These are phyloP conservation scores for Apiotrichum sp. DNA, from an alignment of 1,284 basidiomycete genomes.

Conservation along the genomic window DNA sequence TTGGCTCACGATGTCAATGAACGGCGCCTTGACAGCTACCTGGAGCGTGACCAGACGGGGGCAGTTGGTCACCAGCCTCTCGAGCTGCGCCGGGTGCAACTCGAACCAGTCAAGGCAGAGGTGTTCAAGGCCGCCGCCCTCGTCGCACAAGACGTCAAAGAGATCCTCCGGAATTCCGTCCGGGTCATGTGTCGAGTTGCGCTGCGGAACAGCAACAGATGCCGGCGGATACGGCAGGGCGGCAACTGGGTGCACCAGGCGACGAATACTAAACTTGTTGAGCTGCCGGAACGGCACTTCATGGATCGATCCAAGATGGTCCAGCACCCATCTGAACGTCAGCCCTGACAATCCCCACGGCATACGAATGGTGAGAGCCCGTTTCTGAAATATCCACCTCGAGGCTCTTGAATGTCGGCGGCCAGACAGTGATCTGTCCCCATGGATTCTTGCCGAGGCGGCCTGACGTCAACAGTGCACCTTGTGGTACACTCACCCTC, in stretches of 20 bases:
- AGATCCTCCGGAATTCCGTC: conserved; percentile 14
- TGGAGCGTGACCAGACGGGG: conserved; percentile 16
- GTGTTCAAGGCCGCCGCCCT: conserved; percentile 12
- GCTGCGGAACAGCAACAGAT: conserved; percentile 3
- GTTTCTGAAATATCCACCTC: conserved; percentile 22
- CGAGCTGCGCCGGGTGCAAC: conserved; percentile 13
- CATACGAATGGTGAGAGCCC: conserved; percentile 26
- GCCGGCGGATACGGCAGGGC: conserved; percentile 22
- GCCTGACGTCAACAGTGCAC: conserved; percentile 13
- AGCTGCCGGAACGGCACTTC: conserved; percentile 24
- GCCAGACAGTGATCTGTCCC: conserved; percentile 24
- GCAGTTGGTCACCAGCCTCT: conserved; percentile 15
- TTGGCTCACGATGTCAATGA: conserved; percentile 20
- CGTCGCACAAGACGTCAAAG: conserved; percentile 11
- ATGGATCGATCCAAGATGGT: conserved; percentile 28
- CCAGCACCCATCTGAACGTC: conserved; percentile 22
- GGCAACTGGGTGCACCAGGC: conserved; percentile 21
- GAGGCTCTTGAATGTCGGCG: conserved; percentile 14
- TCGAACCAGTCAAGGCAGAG: conserved; percentile 33
- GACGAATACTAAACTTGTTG: conserved; percentile 17
- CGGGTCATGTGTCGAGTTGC: conserved; percentile 8
- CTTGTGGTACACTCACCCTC: conserved; percentile 17
- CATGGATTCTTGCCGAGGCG: conserved; percentile 31
- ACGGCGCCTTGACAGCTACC: conserved; percentile 9
- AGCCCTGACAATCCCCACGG: not conserved